Evolutionary conservation across 73 alveolate genomes (phyloP), one percentile per base, ranked within the genome.

Genomic region (Paramecium sexaurelia): DNA sequence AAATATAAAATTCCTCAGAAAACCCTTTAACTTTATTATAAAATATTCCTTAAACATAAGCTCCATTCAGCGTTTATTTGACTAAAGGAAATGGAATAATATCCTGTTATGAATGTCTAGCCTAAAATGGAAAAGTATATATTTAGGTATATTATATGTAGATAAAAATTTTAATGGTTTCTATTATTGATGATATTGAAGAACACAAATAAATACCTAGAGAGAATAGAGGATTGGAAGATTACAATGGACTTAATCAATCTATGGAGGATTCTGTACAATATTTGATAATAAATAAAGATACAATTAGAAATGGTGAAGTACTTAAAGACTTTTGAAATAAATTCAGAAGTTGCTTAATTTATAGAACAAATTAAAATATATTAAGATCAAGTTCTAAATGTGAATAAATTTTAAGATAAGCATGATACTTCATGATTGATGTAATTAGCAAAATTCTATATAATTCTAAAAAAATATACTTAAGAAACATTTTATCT

Each of bases 81-180:
- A 82, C 73, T 24, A 88, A 88, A 71, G 66, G 82, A 27, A 88
- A 88, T 47, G 94, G 94, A 1, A 41, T 35, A 19, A 61, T 84
- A 26, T 47, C 73, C 13, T 75, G 83, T 40, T 88, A 88, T 57
- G 94, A 88, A 55, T 88, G 94, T 55, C 26, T 51, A 3, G 67
- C 67, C 0, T 5, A n/a, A 1, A 51, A 51, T 51, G 67, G 67
- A 13, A 51, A 51, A 7, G 67, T 51, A 51, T 5, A 51, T 1
- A 35, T 4, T 35, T 35, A 17, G 17, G 22, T 51, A 51, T n/a
- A 20, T 0, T 17, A 1, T 15, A 10, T 0, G 24, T 51, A 51
- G 67, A 51, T 51, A 17, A 51, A 0, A 51, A 51, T 51, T 51
- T 13, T 17, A 51, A 51, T 51, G 67, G 11, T 51, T 51, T 51